Base-by-base conservation (phyloP, 306 rosid genomes). In the Astragalus membranaceus region DNA sequence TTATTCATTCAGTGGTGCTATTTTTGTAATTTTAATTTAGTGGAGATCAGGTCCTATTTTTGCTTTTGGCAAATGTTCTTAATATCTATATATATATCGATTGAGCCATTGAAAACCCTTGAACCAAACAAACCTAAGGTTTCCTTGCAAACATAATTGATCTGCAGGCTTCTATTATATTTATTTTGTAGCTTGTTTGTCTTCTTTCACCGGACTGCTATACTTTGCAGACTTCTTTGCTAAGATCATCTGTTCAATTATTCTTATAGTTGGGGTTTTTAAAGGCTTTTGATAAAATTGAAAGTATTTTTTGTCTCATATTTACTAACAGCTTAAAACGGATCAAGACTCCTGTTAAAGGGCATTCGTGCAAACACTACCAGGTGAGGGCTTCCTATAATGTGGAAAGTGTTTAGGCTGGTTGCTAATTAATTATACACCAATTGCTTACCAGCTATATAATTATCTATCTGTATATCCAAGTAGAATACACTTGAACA, bases 341-440 rank as follows among this genome's bases (percentile, higher is more conserved):
- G 15, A 91, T 91, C 72, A 80, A 79, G 84, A 80, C 81, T 80
- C 99, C 97, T 75, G 96, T 91, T 83, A 95, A 95, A 83, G 97
- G 99, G 53, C 77, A 12, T 67, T 83, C 79, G 55, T 95, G 99
- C 81, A 95, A 89, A 78, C 99, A 95, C 81, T 85, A 78, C 70
- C 99, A 88, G 95, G 96, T 80, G 69, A 83, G 81, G 73, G 70
- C 52, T 71, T 75, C 56, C 32, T 74, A 15, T 36, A 8, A 49
- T 65, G 16, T 67, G 70, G 70, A 57, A 72, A 58, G 42, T 59
- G 59, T 58, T 33, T 26, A 35, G 58, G 65, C 59, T 20, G 68
- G 67, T 39, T 74, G n/a, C 75, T 36, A 32, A 29, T 50, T 64
- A 20, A 37, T 44, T 54, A 48, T 72, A 26, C 7, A 20, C 15